Evolutionary conservation across 2,329 filamentous ascomycete genomes (phyloP).

Genomic region (Fusarium veterinarium): DNA sequence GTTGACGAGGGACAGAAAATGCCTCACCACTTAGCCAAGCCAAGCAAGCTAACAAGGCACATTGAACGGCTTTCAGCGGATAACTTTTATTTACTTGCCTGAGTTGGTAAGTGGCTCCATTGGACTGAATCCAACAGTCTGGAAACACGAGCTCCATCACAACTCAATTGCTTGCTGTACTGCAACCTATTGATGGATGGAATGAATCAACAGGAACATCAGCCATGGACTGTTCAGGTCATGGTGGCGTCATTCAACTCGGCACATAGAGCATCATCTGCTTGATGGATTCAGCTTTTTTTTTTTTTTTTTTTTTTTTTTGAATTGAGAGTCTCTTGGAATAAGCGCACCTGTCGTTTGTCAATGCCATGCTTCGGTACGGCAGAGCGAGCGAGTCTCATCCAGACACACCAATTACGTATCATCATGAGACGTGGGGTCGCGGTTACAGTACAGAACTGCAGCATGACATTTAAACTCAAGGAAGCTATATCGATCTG

Average conservation of each 20-base stretch:
- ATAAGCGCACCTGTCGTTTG: slow-evolving; percentile 30
- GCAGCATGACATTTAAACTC: slow-evolving; percentile 17
- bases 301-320: not conserved
- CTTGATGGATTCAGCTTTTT: slow-evolving; percentile 3
- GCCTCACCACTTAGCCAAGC: slow-evolving; percentile 30
- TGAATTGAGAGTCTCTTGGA: slow-evolving; percentile 13
- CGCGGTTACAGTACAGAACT: not conserved
- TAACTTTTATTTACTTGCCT: slow-evolving; percentile 20
- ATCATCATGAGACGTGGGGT: slow-evolving; percentile 19
- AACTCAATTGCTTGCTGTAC: not conserved
- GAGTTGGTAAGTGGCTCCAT: slow-evolving; percentile 17
- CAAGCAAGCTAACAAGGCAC: not conserved
- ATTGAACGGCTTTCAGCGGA: slow-evolving; percentile 27
- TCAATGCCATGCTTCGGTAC: not conserved
- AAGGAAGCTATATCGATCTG: slow-evolving; percentile 17
- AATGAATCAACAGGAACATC: not conserved
- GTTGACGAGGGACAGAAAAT: slow-evolving; percentile 37
- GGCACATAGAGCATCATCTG: slow-evolving; percentile 5
- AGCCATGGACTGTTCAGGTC: not conserved
- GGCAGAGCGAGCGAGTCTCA: not conserved
- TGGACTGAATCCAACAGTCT: slow-evolving; percentile 25
- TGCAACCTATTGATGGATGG: not conserved
- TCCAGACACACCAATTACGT: not conserved
- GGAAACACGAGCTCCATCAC: slow-evolving; percentile 17
- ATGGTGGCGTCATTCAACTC: slow-evolving; percentile 37